Conservation (phyloP, 2,329 filamentous ascomycete species). For the Calonectria pseudoturangicola region DNA sequence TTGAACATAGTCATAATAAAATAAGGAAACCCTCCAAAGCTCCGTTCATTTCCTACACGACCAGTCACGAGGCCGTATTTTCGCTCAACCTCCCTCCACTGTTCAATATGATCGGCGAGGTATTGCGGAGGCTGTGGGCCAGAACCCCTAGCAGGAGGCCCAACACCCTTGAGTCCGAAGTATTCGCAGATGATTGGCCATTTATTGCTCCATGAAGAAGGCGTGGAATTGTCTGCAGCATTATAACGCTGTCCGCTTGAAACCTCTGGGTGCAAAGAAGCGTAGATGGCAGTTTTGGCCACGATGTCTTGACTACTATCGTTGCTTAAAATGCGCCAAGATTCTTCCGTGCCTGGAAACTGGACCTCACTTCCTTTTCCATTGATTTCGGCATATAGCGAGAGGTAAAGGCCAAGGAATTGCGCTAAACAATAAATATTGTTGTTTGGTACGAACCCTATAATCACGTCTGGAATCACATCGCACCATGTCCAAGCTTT, state of each 20-base stretch:
- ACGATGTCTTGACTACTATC: constrained; percentile 61
- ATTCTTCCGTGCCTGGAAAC: constrained; percentile 61
- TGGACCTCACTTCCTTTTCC: constrained; percentile 58
- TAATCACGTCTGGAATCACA: constrained; percentile 65
- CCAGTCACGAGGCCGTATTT: constrained; percentile 57
- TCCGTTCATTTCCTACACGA: constrained; percentile 57
- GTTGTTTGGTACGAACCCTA: constrained; percentile 65
- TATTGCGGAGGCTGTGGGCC: constrained; percentile 58
- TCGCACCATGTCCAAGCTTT: constrained; percentile 67
- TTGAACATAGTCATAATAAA: constrained; percentile 60
- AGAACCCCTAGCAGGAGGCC: constrained; percentile 53
- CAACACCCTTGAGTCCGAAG: constrained; percentile 65
- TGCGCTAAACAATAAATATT: constrained; percentile 65
- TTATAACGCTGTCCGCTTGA: constrained; percentile 63
- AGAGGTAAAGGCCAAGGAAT: constrained; percentile 61
- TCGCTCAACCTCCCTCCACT: constrained; percentile 58
- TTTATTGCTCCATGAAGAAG: constrained; percentile 63
- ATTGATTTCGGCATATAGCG: constrained; percentile 60
- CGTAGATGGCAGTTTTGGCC: constrained; percentile 64
- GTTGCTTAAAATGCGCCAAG: constrained; percentile 58
- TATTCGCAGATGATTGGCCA: constrained; percentile 68
- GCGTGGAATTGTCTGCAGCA: constrained; percentile 61
- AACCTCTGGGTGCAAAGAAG: constrained; percentile 62
- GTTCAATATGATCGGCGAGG: constrained; percentile 56
- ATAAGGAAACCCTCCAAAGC: constrained; percentile 55